These are phyloP conservation scores for Hygrocybe punicea DNA, from an alignment of 768 basidiomycete species.

Conservation along the genomic window DNA sequence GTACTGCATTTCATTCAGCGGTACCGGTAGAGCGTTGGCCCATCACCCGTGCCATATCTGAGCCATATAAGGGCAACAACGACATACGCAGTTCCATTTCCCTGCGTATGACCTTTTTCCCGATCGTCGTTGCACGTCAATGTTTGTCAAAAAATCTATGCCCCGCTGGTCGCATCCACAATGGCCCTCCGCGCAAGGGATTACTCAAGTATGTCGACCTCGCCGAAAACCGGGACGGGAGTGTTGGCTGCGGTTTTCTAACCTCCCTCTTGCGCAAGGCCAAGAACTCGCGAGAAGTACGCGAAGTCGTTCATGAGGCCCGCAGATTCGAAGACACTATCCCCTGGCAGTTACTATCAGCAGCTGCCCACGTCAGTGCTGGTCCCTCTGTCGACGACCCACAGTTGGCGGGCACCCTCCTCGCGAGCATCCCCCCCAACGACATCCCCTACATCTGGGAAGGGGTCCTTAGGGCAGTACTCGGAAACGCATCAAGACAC, in stretches of 20 bases:
- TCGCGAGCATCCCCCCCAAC: conserved; percentile 20
- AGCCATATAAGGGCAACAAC: too few relatives aligned
- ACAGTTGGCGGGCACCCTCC: conserved; percentile 21
- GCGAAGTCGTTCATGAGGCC: conserved; percentile 22
- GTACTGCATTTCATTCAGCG: too few relatives aligned
- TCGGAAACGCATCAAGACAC: conserved; percentile 25
- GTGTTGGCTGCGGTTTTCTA: conserved; percentile 21
- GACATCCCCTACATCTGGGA: conserved; percentile 21
- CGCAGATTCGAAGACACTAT: conserved; percentile 20
- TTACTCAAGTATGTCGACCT: conserved; percentile 26
- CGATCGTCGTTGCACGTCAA: conserved; percentile 8
- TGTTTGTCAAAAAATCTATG: conserved; percentile 5
- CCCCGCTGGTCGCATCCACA: conserved; percentile 3
- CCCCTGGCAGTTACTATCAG: conserved; percentile 23
- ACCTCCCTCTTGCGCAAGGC: conserved; percentile 24
- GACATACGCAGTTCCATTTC: too few relatives aligned
- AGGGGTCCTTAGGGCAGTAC: conserved; percentile 22
- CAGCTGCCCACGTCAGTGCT: conserved; percentile 24
- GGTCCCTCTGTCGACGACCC: conserved; percentile 26
- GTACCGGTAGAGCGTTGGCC: too few relatives aligned
- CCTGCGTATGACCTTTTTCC: too few relatives aligned
- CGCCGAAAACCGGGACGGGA: conserved; percentile 21
- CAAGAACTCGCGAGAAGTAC: conserved; percentile 23
- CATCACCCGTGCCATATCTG: too few relatives aligned
- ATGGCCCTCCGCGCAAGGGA: conserved; percentile 17